These are phyloP conservation scores for Termitomyces sp. DNA, from an alignment of 768 basidiomycete species.

Conservation along the genomic window DNA sequence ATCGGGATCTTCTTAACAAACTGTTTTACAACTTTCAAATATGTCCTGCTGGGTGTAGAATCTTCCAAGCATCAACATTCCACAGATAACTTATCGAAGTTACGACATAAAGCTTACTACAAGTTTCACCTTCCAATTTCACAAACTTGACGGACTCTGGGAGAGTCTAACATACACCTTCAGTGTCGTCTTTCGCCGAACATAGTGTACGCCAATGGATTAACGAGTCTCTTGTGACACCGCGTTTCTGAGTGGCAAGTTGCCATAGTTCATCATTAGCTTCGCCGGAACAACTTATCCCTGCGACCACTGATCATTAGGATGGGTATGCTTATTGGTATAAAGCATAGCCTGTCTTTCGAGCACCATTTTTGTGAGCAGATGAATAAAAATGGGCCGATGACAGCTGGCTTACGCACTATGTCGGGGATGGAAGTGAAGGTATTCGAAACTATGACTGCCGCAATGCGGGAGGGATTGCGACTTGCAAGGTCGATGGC, in stretches of 20 bases:
- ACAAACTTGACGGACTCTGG: conserved; percentile 19
- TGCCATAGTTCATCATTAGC: conserved; percentile 63
- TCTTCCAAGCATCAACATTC: neutral
- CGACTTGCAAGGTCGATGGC: conserved; percentile 74
- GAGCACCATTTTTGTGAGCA: conserved; percentile 83
- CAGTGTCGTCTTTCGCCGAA: conserved; percentile 11
- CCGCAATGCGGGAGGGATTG: conserved; percentile 62
- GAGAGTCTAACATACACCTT: conserved; percentile 20
- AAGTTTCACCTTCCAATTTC: conserved; percentile 29
- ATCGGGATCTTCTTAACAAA: neutral
- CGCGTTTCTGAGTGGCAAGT: conserved; percentile 35
- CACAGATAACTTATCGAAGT: too few species aligned
- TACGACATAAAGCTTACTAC: conserved; percentile 27
- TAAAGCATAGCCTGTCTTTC: conserved; percentile 43
- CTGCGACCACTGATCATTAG: conserved; percentile 63
- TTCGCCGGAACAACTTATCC: conserved; percentile 57
- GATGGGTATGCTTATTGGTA: conserved; percentile 55
- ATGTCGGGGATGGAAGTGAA: conserved; percentile 77
- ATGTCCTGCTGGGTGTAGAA: neutral
- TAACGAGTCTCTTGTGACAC: conserved; percentile 10
- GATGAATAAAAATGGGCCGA: conserved; percentile 62
- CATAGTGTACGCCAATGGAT: neutral
- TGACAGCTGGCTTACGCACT: conserved; percentile 56
- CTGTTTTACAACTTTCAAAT: neutral
- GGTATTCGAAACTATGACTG: conserved; percentile 83